phyloP scores from a whole-genome alignment of 2,329 filamentous ascomycete genomes.

The Epichloe brachyelytri region DNA sequence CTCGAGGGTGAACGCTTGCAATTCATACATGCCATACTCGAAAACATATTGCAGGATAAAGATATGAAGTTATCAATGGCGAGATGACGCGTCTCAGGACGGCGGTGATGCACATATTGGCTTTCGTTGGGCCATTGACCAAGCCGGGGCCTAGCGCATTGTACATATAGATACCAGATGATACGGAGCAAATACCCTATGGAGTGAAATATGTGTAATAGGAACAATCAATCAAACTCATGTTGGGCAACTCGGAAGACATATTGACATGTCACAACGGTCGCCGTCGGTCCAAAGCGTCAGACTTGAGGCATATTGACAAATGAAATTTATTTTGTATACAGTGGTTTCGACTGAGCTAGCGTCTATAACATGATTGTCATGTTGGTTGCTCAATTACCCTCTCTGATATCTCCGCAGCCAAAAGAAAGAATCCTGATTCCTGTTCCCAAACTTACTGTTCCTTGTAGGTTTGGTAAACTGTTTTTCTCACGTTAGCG shows the following conservation, averaged over 20 bases:
- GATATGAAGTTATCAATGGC: conserved; percentile 17
- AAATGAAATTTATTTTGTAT: conserved; percentile 13
- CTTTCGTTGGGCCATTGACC: background rate
- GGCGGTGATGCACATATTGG: background rate
- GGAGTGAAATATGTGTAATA: background rate
- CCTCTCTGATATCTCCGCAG: conserved; percentile 11
- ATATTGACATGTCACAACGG: background rate
- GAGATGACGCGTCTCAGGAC: conserved; percentile 11
- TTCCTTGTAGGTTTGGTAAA: conserved; percentile 33
- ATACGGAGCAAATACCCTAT: background rate
- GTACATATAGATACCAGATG: background rate
- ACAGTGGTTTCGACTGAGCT: conserved; percentile 14
- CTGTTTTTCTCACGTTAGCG: conserved; percentile 19
- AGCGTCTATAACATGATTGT: conserved; percentile 20
- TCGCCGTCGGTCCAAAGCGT: background rate
- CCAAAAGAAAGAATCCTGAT: conserved; percentile 6
- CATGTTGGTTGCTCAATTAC: conserved; percentile 15
- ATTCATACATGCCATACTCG: conserved; percentile 34
- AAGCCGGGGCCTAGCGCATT: background rate
- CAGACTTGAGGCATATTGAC: background rate
- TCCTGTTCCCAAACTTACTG: conserved; percentile 16
- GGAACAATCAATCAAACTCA: background rate
- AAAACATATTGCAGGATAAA: conserved; percentile 25
- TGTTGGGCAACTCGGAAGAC: background rate
- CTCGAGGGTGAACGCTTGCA: conserved; percentile 26